Conservation (phyloP, 805 yeast genomes). For the Cyberlindnera mycetangii region DNA sequence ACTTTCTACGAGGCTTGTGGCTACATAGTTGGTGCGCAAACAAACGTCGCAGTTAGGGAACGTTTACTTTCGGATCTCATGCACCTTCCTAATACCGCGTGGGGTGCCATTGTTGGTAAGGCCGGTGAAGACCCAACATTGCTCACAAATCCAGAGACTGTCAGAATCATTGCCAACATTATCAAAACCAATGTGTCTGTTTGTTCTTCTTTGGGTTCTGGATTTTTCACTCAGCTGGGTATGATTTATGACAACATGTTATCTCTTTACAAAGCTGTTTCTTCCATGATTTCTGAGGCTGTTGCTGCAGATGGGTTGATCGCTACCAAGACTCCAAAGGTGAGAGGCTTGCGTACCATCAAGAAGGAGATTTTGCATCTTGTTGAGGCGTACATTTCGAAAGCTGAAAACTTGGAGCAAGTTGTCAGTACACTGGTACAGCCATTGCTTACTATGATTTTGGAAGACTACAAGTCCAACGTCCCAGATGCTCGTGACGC, state of each 20-base stretch:
- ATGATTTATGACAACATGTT: conserved; percentile 86
- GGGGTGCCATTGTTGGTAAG: conserved; percentile 85
- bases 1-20: conserved; percentile 98
- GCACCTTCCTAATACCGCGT: conserved; percentile 91
- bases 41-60: conserved; percentile 63
- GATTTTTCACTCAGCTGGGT: conserved; percentile 84
- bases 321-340: conserved; percentile 93
- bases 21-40: conserved; percentile 84
- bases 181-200: conserved; percentile 95
- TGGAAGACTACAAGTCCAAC: conserved; percentile 83
- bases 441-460: conserved; percentile 77
- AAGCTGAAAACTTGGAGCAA: conserved; percentile 80
- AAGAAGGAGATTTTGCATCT: conserved; percentile 90
- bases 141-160: conserved; percentile 75
- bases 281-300: conserved; percentile 76
- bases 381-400: conserved; percentile 83
- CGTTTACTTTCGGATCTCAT: conserved; percentile 73
- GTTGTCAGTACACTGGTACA: conserved; percentile 80
- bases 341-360: conserved; percentile 92
- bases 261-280: conserved; percentile 83
- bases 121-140: conserved; percentile 82
- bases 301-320: conserved; percentile 79
- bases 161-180: conserved; percentile 88
- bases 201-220: conserved; percentile 91
- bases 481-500: conserved; percentile 98